Base-by-base conservation (phyloP, 2,329 filamentous ascomycete genomes). In the Talaromyces sp. region DNA sequence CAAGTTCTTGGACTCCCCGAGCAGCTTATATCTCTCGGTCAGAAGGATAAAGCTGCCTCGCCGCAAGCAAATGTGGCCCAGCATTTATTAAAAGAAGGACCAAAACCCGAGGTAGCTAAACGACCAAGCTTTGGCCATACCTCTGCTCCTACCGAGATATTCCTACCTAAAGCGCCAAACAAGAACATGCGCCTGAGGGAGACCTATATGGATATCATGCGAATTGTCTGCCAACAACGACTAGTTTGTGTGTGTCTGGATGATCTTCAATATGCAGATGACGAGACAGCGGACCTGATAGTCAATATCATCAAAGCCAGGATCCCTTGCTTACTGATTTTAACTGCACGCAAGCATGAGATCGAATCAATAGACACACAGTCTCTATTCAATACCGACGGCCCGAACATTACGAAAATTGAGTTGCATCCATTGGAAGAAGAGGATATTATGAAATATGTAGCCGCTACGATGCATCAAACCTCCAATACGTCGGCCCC, bases 241-340 rank as follows among this genome's bases (percentile, higher is more conserved):
- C 87, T 96, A 68, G 92, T 96, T 59, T 96, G 91, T 70, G 88
- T 96, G 68, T 92, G 88, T 68, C 78, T 97, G 31, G 94, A 97
- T 70, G 94, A 97, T 74, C 78, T 97, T 34, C 92, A 97, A 68
- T 95, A 92, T 73, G 92, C 92, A 6, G 94, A 97, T 71, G 86
- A 89, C 30, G 94, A 97, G 73, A 95, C 90, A 14, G 78, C 95
- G 55, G 91, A 96, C 62, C 80, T 97, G 58, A 88, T 97, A 44
- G 85, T 88, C 16, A 89, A 92, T 68, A 92, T 97, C 58, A 86
- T 96, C 60, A 82, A 83, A 57, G 87, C 89, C 1, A 89, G 89
- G 65, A 85, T 97, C 64, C 91, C 90, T 23, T 89, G 96, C 78
- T 87, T 94, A 23, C 81, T 96, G 33, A 87, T 96, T 59, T 79